A percentile compares a stretch with the other conserved stretches of the same genome.
These are phyloP conservation scores for Aurantiochytrium sp. DNA, from an alignment of 108 stramenopile species.

Conservation along the genomic window DNA sequence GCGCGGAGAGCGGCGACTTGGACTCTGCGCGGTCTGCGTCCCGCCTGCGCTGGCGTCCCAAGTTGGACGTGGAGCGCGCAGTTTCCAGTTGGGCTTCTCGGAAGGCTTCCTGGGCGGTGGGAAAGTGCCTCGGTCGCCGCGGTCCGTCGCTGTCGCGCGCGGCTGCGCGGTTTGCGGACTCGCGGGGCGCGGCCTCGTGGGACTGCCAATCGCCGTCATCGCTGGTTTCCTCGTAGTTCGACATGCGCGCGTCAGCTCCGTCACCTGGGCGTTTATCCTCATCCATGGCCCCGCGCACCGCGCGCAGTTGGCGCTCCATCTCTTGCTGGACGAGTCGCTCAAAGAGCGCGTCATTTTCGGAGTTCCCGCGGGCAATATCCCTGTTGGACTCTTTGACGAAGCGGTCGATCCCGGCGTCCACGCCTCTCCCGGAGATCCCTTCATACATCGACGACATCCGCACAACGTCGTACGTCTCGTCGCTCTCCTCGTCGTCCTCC, in stretches of 20 bases:
- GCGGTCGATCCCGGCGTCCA: background rate
- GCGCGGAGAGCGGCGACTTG: too few species aligned
- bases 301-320: background rate
- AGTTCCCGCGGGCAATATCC: background rate
- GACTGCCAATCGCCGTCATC: background rate
- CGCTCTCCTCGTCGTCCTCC: too few species aligned
- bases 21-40: background rate
- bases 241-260: too few species aligned
- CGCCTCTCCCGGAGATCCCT: background rate
- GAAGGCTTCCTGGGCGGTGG: slow-evolving; percentile 1
- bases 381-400: background rate
- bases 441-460: too few species aligned
- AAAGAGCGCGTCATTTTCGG: background rate
- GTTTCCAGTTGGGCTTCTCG: slow-evolving; percentile 20
- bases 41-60: background rate
- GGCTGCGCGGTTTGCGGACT: too few species aligned
- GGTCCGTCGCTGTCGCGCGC: too few species aligned
- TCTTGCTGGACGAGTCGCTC: background rate
- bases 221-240: too few species aligned
- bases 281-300: too few species aligned
- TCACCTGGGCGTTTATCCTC: too few species aligned
- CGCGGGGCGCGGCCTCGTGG: background rate
- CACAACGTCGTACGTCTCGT: too few species aligned
- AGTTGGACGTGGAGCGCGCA: too few species aligned
- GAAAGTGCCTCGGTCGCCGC: too few species aligned